Evolutionary conservation across 495 filamentous ascomycete species (phyloP).

Genomic region (Hyaloscypha finlandica): DNA sequence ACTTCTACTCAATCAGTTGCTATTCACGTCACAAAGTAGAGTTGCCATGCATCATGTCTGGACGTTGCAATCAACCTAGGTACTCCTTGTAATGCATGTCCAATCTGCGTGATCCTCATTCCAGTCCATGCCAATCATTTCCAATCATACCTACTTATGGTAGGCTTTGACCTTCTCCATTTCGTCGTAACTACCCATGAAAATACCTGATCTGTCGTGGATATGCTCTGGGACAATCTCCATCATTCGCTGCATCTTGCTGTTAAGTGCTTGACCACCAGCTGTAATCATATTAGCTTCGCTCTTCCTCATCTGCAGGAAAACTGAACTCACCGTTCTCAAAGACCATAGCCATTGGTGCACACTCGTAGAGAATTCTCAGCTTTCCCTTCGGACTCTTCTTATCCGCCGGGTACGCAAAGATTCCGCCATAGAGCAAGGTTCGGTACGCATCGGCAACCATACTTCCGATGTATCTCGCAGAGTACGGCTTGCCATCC

Average conservation of each 20-base stretch:
- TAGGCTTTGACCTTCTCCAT: constrained; percentile 84
- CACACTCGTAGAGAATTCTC: constrained; percentile 96
- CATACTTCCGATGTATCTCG: constrained; percentile 96
- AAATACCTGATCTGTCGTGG: constrained; percentile 94
- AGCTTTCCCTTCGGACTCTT: constrained; percentile 99
- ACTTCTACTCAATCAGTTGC: too few relatives aligned
- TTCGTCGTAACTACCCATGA: constrained; percentile 92
- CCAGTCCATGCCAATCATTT: not conserved
- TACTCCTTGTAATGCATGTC: constrained; percentile 20
- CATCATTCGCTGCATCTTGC: constrained; percentile 85
- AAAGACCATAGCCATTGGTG: constrained; percentile 98
- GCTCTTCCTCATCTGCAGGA: not conserved
- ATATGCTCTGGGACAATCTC: constrained; percentile 90
- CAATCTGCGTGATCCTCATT: constrained; percentile 1
- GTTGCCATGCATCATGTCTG: not conserved
- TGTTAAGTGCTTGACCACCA: constrained; percentile 88
- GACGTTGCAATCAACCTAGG: constrained; percentile 4
- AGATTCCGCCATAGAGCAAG: constrained; percentile 91
- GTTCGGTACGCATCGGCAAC: constrained; percentile 98
- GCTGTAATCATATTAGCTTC: constrained; percentile 47
- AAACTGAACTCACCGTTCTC: constrained; percentile 74
- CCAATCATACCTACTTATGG: constrained; percentile 25
- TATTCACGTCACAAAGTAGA: not conserved
- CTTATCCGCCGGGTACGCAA: constrained; percentile 96
- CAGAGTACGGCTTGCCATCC: constrained; percentile 86